phyloP scores from a whole-genome alignment of 2,329 filamentous ascomycete genomes.

The Septoria linicola region DNA sequence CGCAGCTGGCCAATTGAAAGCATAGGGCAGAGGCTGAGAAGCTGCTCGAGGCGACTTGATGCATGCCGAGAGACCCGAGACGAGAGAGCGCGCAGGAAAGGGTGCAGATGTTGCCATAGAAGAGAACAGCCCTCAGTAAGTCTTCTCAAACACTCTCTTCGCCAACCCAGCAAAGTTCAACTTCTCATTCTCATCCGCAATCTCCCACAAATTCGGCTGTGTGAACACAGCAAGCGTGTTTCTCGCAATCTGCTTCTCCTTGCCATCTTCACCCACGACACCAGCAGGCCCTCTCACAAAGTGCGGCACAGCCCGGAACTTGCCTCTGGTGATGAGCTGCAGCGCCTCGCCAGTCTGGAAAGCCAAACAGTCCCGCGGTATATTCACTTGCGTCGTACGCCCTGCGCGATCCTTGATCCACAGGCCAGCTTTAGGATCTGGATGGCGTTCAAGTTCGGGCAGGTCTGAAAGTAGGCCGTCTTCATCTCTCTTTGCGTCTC shows the following conservation, averaged over 20 bases:
- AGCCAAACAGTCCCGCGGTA: constrained; percentile 85
- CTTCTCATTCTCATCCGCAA: constrained; percentile 66
- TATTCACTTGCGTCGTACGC: constrained; percentile 82
- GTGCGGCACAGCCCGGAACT: constrained; percentile 92
- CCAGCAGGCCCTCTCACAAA: constrained; percentile 69
- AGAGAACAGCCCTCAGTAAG: no score
- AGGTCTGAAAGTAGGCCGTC: constrained; percentile 41
- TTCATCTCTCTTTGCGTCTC: constrained; percentile 11
- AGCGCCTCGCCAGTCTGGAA: constrained; percentile 95
- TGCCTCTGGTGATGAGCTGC: constrained; percentile 84
- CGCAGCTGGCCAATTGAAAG: no score
- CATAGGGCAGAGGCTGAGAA: no score
- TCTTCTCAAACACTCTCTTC: constrained; percentile 26
- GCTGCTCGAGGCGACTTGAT: no score
- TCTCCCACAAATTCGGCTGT: constrained; percentile 84
- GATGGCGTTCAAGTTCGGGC: constrained; percentile 69
- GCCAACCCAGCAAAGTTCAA: constrained; percentile 26
- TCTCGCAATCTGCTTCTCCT: constrained; percentile 45
- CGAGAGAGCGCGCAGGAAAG: no score
- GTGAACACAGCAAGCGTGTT: constrained; percentile 97
- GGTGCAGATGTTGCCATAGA: no score
- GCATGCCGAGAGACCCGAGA: no score
- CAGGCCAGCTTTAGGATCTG: constrained; percentile 82
- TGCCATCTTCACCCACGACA: constrained; percentile 54
- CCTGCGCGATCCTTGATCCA: constrained; percentile 88